Evolutionary conservation across 805 yeast genomes (phyloP), one percentile per base, ranked within the genome.

Genomic region (Blastobotrys attinorum): DNA sequence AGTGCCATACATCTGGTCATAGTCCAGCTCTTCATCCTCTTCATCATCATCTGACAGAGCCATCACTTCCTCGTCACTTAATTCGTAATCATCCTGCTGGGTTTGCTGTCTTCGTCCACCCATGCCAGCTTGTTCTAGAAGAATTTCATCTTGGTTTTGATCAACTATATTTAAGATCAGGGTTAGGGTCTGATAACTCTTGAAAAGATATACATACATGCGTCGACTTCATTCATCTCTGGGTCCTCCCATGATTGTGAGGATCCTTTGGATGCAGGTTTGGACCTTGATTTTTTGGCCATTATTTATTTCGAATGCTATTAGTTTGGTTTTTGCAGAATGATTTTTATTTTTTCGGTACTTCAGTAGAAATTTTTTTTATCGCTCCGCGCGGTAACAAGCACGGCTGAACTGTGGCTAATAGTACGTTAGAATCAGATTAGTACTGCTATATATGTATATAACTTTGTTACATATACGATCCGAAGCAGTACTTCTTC

Each of bases 31-130:
- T 39, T 67, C 75, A 1, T 64, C 71, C 22, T 66, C 75, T 20
- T 67, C 70, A 20, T 62, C 57, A 3, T 61, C 66, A 15, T 58
- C 65, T 17, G 61, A 65, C 15, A 66, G 53, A 16, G 64, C 66
- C 37, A 72, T 62, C 52, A 77, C 81, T 48, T 77, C 86, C 48
- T 76, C 81, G 42, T 81, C 83, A 16, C 74, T 70, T 22, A 68
- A 66, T 13, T 65, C 70, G 23, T 41, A 39, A 13, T 61, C 65
- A 8, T 55, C 56, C 5, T 42, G 41, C 31, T 6, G 5, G 11
- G 29, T 7, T 11, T 25, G 29, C n/a, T n/a, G n/a, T n/a, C n/a
- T n/a, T 17, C 18, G 36, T 15, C 7, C 21, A 8, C 21, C 18
- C 6, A 6, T 36, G 22, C 42, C 42, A 7, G 52, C 54, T 48